Conservation (phyloP, 495 filamentous ascomycete species). For the Astrothelium macrocarpum region DNA sequence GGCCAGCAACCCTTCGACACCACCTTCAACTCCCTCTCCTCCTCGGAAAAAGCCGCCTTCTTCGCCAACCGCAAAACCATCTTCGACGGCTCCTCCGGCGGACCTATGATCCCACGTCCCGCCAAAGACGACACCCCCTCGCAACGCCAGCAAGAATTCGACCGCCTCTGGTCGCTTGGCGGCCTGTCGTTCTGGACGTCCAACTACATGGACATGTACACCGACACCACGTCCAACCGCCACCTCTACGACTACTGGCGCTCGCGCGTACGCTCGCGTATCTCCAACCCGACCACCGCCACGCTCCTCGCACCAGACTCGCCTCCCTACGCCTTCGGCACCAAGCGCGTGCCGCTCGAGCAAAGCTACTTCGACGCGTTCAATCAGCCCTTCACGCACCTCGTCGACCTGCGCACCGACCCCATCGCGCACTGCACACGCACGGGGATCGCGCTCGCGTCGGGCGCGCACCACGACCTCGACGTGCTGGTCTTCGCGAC, state of each 20-base stretch:
- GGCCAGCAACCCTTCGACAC: not conserved
- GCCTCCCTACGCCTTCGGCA: slow-evolving; percentile 11
- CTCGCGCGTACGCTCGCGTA: slow-evolving; percentile 16
- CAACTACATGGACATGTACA: slow-evolving; percentile 18
- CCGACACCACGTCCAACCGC: slow-evolving; percentile 18
- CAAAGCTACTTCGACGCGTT: slow-evolving; percentile 23
- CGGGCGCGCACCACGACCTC: slow-evolving; percentile 13
- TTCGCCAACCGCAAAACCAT: slow-evolving; percentile 6
- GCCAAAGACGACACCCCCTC: slow-evolving; percentile 14
- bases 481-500: slow-evolving; percentile 22
- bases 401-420: slow-evolving; percentile 17
- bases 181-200: slow-evolving; percentile 18
- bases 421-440: slow-evolving; percentile 14
- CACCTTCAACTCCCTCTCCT: slow-evolving; percentile 4
- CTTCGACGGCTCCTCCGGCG: not conserved
- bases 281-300: slow-evolving; percentile 22
- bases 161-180: slow-evolving; percentile 12
- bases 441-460: slow-evolving; percentile 7
- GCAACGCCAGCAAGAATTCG: slow-evolving; percentile 15
- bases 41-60: slow-evolving; percentile 12
- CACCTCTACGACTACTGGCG: slow-evolving; percentile 15
- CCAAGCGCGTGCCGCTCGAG: slow-evolving; percentile 18
- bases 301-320: slow-evolving; percentile 16
- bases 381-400: slow-evolving; percentile 19
- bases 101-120: not conserved